These are phyloP conservation scores for Keqinozyma sinolaborantium DNA, from an alignment of 1,139 yeast species.

Conservation along the genomic window DNA sequence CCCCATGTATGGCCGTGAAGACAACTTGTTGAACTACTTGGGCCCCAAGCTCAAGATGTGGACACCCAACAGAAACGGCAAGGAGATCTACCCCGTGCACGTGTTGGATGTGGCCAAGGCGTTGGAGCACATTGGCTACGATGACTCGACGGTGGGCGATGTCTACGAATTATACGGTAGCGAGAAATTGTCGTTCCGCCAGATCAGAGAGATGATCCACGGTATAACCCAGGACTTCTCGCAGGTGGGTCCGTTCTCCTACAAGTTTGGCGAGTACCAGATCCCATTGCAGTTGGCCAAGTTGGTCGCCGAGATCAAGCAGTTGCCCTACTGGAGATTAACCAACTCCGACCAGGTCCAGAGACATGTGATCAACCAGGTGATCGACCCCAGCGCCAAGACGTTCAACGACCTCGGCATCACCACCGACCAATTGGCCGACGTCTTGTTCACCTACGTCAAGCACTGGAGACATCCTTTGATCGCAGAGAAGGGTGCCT, in stretches of 20 bases:
- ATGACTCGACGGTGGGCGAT: slow-evolving; percentile 77
- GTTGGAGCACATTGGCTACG: slow-evolving; percentile 74
- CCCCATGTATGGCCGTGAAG: slow-evolving; percentile 77
- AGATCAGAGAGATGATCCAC: slow-evolving; percentile 68
- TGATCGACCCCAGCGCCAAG: slow-evolving; percentile 56
- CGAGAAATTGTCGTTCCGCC: slow-evolving; percentile 58
- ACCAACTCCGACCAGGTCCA: slow-evolving; percentile 74
- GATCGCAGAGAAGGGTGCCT: slow-evolving; percentile 46
- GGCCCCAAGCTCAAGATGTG: slow-evolving; percentile 55
- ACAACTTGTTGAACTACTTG: slow-evolving; percentile 64
- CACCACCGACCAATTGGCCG: slow-evolving; percentile 59
- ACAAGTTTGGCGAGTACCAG: slow-evolving; percentile 28
- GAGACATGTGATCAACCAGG: slow-evolving; percentile 71
- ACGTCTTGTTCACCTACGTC: slow-evolving; percentile 64
- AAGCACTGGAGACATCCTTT: slow-evolving; percentile 53
- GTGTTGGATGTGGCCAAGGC: slow-evolving; percentile 78
- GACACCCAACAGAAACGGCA: slow-evolving; percentile 64
- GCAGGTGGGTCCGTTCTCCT: slow-evolving; percentile 50
- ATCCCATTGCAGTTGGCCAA: slow-evolving; percentile 41
- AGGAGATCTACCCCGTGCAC: slow-evolving; percentile 69
- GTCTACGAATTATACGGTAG: slow-evolving; percentile 77
- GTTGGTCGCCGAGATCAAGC: slow-evolving; percentile 45
- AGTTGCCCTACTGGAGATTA: slow-evolving; percentile 63
- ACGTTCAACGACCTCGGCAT: slow-evolving; percentile 75
- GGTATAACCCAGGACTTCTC: slow-evolving; percentile 59